A percentile compares a stretch with the other conserved stretches of the same genome.
Conservation (phyloP, 768 basidiomycete genomes). For the Daedaleopsis nitida region DNA sequence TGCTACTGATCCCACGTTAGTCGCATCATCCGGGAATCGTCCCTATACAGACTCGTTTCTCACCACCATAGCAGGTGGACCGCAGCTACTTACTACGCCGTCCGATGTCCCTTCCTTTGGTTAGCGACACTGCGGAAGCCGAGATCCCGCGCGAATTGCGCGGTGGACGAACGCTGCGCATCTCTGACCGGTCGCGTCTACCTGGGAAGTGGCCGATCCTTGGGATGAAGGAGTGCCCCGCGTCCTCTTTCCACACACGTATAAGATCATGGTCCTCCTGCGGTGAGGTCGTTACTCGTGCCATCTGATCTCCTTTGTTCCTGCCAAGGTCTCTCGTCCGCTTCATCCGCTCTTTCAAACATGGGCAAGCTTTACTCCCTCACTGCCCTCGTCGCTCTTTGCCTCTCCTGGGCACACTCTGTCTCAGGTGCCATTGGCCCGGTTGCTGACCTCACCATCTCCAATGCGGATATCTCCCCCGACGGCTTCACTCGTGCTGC, state of each 20-base stretch:
- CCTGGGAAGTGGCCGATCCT: not conserved
- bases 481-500: slow-evolving; percentile 15
- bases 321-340: not conserved
- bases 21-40: not conserved
- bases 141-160: not conserved
- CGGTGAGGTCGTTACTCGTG: no score
- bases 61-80: not conserved
- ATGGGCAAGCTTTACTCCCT: not conserved
- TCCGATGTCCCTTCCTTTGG: not conserved
- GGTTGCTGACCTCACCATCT: slow-evolving; percentile 5
- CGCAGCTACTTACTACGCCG: not conserved
- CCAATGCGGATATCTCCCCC: slow-evolving; percentile 8
- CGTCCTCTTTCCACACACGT: no score
- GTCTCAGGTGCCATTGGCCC: slow-evolving; percentile 5
- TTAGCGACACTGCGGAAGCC: not conserved
- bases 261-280: no score
- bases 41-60: not conserved
- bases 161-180: no score
- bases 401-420: not conserved
- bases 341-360: not conserved
- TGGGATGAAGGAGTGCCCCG: no score
- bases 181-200: not conserved
- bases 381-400: not conserved
- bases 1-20: not conserved
- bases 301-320: no score